phyloP scores from a whole-genome alignment of 148 eudicot species.

The Vaccinium vitisidaea region DNA sequence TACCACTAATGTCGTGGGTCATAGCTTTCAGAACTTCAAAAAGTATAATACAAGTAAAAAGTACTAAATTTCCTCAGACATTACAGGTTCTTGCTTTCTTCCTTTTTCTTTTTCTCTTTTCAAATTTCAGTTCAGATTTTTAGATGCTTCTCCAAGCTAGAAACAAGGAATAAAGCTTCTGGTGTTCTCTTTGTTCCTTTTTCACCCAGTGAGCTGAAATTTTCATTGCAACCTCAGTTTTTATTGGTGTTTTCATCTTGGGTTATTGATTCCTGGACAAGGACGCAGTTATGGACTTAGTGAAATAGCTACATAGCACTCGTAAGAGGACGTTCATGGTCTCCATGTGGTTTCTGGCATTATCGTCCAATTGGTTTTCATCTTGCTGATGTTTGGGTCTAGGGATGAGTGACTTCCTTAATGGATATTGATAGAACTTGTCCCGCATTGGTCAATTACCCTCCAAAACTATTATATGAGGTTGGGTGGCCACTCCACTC shows the following conservation, averaged over 20 bases:
- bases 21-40: neutral
- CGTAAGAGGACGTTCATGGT: slow-evolving; percentile 1
- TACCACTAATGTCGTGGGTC: neutral
- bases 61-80: neutral
- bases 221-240: neutral
- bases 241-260: neutral
- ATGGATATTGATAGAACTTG: neutral
- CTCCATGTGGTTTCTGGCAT: neutral
- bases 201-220: neutral
- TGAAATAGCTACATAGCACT: neutral
- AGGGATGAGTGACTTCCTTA: neutral
- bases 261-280: neutral
- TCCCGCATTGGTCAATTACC: too few relatives aligned
- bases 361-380: neutral
- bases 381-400: neutral
- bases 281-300: neutral
- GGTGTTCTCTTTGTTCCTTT: neutral
- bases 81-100: neutral
- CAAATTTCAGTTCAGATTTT: neutral
- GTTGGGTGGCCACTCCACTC: too few relatives aligned
- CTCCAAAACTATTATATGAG: too few relatives aligned
- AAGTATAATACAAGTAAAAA: neutral
- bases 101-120: neutral
- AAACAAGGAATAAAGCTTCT: neutral
- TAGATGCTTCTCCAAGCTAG: neutral